Evolutionary conservation across 2,329 filamentous ascomycete genomes (phyloP).

Genomic region (Tolypocladium sp.): DNA sequence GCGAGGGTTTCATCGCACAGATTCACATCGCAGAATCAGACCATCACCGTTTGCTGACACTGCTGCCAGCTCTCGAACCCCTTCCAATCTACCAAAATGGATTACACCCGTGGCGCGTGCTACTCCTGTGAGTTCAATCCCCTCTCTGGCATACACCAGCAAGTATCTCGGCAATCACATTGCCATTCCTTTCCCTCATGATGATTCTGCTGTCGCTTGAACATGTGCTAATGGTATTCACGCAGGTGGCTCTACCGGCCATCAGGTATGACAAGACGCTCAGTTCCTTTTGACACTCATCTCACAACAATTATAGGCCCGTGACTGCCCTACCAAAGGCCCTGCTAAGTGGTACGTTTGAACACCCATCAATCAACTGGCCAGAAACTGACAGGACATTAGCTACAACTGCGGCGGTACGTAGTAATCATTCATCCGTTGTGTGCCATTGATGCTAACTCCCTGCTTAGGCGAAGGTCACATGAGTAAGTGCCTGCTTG

Average conservation of each 20-base stretch:
- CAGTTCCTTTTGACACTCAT: neutral
- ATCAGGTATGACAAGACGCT: slow-evolving; percentile 52
- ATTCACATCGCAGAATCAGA: slow-evolving; percentile 1
- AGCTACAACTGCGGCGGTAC: slow-evolving; percentile 77
- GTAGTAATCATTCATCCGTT: slow-evolving; percentile 17
- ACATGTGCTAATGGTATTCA: neutral
- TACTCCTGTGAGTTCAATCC: slow-evolving; percentile 38
- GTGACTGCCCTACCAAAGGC: slow-evolving; percentile 78
- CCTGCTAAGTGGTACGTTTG: slow-evolving; percentile 66
- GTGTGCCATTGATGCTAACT: slow-evolving; percentile 12
- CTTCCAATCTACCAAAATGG: slow-evolving; percentile 22
- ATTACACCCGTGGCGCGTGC: slow-evolving; percentile 37
- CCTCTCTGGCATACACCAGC: neutral
- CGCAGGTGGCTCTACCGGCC: slow-evolving; percentile 61
- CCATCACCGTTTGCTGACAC: neutral
- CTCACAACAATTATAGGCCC: slow-evolving; percentile 45
- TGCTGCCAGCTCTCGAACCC: neutral
- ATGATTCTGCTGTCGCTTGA: neutral
- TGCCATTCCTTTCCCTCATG: neutral
- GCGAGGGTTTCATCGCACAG: neutral
- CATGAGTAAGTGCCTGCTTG: slow-evolving; percentile 55
- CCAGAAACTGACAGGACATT: slow-evolving; percentile 9
- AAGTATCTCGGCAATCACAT: neutral
- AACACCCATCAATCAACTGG: neutral
- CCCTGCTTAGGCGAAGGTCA: slow-evolving; percentile 51